Base-by-base conservation (phyloP, 1,284 basidiomycete genomes). In the Kwoniella shivajii region DNA sequence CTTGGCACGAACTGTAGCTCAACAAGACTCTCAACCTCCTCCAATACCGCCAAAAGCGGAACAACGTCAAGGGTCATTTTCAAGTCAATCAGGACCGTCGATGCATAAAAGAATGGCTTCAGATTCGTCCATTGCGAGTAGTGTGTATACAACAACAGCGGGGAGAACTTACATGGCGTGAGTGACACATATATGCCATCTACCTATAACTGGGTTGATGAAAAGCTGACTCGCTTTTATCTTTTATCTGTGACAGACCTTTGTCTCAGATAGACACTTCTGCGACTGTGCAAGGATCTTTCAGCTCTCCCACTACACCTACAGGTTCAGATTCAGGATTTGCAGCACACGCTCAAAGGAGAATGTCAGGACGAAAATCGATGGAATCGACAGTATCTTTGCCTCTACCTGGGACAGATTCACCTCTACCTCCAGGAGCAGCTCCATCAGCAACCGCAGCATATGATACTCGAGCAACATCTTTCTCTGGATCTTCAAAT, bases 311-410 rank as follows among this genome's bases (percentile, higher is more conserved):
- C 0, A 58, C 67, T 1, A 76, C 73, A 6, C 73, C 74, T 4
- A 72, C 73, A 6, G 73, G 72, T 6, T 71, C 71, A 2, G 73
- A 76, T 27, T 64, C 61, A 31, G 67, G 68, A 22, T 69, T 66
- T 48, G 60, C 61, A 13, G 52, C 57, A n/a, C 57, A 56, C 34
- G 63, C 64, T 2, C 56, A 56, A 9, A 61, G 64, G 11, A 56
- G 68, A 29, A 37, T 73, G 30, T 70, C 68, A 6, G 62, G 63
- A 2, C 57, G 73, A 29, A 72, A 73, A 64, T 75, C 73, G 24
- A 71, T 73, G 65, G 75, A 75, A 14, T 76, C 75, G 30, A 75
- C 72, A 0, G 59, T 63, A 26, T 76, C 75, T 7, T 50, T 74
- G 1, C 74, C 74, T 0, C 49, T 71, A n/a, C 46, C 63, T 6